phyloP scores from a whole-genome alignment of 169 alveolate genomes.

The Eimeria sp. region DNA sequence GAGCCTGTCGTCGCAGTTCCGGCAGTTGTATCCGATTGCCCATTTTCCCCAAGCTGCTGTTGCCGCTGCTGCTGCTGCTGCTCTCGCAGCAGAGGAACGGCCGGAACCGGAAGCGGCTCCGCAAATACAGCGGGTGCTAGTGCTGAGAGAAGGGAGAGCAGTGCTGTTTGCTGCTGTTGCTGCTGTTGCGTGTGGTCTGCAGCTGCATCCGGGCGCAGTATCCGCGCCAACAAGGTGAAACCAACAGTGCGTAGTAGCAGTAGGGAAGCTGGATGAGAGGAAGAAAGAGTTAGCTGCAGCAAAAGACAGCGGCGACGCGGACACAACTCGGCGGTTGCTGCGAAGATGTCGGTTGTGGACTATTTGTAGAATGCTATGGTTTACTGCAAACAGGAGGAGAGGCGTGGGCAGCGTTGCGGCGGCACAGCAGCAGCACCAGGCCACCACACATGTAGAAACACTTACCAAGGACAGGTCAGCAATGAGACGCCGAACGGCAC shows the following conservation, averaged over 20 bases:
- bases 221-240: conserved; percentile 33
- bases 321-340: neutral
- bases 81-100: conserved; percentile 21
- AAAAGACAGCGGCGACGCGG: neutral
- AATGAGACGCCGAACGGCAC: conserved; percentile 58
- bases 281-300: conserved; percentile 63
- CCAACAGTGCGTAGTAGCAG: conserved; percentile 59
- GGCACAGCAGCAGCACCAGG: conserved; percentile 2
- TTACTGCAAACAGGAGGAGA: neutral
- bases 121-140: conserved; percentile 71
- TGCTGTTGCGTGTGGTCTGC: conserved; percentile 38
- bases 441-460: neutral
- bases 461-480: conserved; percentile 47
- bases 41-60: conserved; percentile 1
- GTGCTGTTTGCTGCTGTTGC: conserved; percentile 57
- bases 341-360: neutral
- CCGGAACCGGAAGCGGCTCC: conserved; percentile 35
- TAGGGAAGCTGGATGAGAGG: conserved; percentile 55
- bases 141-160: conserved; percentile 58
- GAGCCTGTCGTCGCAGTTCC: neutral
- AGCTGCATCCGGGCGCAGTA: conserved; percentile 44
- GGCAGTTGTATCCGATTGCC: neutral
- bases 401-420: neutral
- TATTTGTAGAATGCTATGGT: neutral
- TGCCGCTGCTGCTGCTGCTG: conserved; percentile 21